Conservation (phyloP, 305 asterid genomes). For the Rubia balearica region DNA sequence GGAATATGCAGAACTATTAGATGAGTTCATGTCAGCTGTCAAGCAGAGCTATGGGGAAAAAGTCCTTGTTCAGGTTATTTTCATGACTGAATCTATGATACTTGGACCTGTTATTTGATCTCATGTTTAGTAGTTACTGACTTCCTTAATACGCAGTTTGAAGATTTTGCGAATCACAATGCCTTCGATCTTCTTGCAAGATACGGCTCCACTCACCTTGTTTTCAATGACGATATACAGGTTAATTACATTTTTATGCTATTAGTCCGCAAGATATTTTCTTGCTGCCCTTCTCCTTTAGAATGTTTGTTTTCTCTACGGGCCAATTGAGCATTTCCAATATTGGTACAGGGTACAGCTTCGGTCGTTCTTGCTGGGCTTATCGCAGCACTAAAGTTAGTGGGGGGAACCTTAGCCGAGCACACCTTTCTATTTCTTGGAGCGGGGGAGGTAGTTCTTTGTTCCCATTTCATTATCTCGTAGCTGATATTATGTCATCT, state of each 20-base stretch:
- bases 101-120: background rate
- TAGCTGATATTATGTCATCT: background rate
- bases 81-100: slow-evolving; percentile 7
- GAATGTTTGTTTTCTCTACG: background rate
- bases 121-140: slow-evolving; percentile 15
- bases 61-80: slow-evolving; percentile 80
- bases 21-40: slow-evolving; percentile 90
- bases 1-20: slow-evolving; percentile 90
- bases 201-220: slow-evolving; percentile 83
- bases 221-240: slow-evolving; percentile 96
- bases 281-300: slow-evolving; percentile 3
- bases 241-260: slow-evolving; percentile 23
- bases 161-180: slow-evolving; percentile 96
- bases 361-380: slow-evolving; percentile 95
- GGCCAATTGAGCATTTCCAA: slow-evolving; percentile 6
- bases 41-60: slow-evolving; percentile 91
- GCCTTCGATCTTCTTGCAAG: slow-evolving; percentile 91
- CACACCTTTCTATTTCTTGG: slow-evolving; percentile 91
- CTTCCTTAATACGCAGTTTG: slow-evolving; percentile 53
- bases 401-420: slow-evolving; percentile 77
- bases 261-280: background rate
- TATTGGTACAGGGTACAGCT: slow-evolving; percentile 76
- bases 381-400: slow-evolving; percentile 65
- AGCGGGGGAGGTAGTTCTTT: slow-evolving; percentile 80
- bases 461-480: slow-evolving; percentile 3